Evolutionary conservation across 2,329 filamentous ascomycete genomes (phyloP).

Genomic region (Neurospora sp.): DNA sequence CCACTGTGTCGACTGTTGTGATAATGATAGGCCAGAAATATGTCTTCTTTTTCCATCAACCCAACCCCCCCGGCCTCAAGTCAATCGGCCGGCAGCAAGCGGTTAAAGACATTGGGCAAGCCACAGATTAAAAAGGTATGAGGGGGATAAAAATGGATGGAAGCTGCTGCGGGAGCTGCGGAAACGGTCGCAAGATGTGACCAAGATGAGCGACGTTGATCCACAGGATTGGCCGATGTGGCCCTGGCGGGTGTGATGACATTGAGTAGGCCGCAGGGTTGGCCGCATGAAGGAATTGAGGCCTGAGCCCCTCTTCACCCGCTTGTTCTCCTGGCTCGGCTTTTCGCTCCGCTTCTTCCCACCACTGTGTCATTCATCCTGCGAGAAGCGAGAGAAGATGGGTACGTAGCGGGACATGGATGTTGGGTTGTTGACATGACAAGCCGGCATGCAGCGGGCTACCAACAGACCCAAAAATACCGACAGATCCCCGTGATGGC

Average conservation of each 20-base stretch:
- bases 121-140: neutral
- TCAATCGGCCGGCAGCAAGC: neutral
- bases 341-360: neutral
- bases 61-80: neutral
- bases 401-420: neutral
- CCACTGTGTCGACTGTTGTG: neutral
- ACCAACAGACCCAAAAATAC: neutral
- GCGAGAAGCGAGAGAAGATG: neutral
- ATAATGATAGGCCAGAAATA: neutral
- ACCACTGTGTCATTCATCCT: neutral
- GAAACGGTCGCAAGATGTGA: neutral
- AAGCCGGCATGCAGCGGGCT: neutral
- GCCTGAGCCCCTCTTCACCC: neutral
- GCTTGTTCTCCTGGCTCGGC: neutral
- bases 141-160: neutral
- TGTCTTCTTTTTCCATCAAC: neutral
- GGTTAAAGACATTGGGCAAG: neutral
- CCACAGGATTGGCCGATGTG: neutral
- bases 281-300: neutral
- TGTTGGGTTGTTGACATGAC: neutral
- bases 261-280: neutral
- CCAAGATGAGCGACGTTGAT: neutral
- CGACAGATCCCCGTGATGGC: neutral
- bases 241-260: neutral
- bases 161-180: neutral